phyloP scores from a whole-genome alignment of 2,329 filamentous ascomycete species.

The Sclerotinia nivalis region DNA sequence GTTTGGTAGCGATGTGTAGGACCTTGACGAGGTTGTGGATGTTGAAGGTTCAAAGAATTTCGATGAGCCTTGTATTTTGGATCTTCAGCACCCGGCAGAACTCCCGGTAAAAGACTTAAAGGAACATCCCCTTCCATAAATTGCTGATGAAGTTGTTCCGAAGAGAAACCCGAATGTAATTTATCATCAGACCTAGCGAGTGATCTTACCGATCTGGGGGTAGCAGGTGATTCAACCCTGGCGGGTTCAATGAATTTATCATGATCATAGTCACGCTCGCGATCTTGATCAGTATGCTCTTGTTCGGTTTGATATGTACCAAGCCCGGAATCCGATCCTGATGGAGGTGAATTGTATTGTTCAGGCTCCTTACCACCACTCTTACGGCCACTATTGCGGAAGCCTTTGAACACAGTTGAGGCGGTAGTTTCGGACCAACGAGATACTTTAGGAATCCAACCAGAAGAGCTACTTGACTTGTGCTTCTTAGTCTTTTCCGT shows the following conservation, averaged over 20 bases:
- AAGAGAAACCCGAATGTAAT: slow-evolving; percentile 57
- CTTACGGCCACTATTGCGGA: slow-evolving; percentile 63
- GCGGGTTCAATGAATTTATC: slow-evolving; percentile 8
- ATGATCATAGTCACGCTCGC: slow-evolving; percentile 1
- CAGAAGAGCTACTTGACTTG: slow-evolving; percentile 79
- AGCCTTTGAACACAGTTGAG: slow-evolving; percentile 78
- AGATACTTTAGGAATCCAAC: slow-evolving; percentile 87
- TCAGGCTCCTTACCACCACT: slow-evolving; percentile 52
- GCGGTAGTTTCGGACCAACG: slow-evolving; percentile 97
- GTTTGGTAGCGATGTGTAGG: slow-evolving; percentile 74
- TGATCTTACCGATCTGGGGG: slow-evolving; percentile 3
- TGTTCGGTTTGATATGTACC: slow-evolving; percentile 50
- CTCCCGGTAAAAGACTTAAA: slow-evolving; percentile 33
- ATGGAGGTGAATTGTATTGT: slow-evolving; percentile 47
- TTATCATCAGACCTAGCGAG: slow-evolving; percentile 54
- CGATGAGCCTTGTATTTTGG: slow-evolving; percentile 82
- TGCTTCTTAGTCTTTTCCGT: slow-evolving; percentile 78
- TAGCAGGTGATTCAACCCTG: slow-evolving; percentile 11
- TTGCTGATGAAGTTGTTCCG: slow-evolving; percentile 46
- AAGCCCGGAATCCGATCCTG: slow-evolving; percentile 75
- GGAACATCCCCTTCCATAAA: slow-evolving; percentile 36
- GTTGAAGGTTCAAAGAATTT: slow-evolving; percentile 76
- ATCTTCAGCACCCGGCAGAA: slow-evolving; percentile 50
- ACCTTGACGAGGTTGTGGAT: slow-evolving; percentile 74
- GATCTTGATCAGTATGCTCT: slow-evolving; percentile 17